phyloP scores from a whole-genome alignment of 2,329 filamentous ascomycete species.

The Teratosphaeria pseudoeucalypti region DNA sequence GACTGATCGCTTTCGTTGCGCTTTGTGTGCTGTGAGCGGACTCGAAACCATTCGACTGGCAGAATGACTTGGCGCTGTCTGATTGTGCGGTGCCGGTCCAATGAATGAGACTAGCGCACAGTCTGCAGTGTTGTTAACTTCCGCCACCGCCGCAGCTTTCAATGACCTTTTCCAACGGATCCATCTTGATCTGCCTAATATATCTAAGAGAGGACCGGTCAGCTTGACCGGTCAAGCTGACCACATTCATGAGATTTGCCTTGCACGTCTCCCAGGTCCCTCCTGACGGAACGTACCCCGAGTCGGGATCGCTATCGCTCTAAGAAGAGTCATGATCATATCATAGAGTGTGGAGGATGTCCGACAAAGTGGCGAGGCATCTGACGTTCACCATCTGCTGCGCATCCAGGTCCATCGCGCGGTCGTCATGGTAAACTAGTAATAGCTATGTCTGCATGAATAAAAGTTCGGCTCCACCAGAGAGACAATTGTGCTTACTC shows the following conservation, averaged over 20 bases:
- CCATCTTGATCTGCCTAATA: not conserved
- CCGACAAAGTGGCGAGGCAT: not conserved
- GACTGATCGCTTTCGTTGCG: not conserved
- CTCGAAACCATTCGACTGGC: not conserved
- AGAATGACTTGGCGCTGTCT: not conserved
- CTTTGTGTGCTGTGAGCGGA: not conserved
- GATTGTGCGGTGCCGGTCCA: not conserved
- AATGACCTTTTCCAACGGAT: not conserved
- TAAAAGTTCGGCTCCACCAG: not conserved
- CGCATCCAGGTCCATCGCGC: not conserved
- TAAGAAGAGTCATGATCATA: not conserved
- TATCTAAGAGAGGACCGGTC: not conserved
- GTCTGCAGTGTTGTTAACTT: not conserved
- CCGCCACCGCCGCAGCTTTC: not conserved
- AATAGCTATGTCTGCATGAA: not conserved
- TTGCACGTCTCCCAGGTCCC: not conserved
- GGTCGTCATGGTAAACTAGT: not conserved
- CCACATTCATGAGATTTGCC: not conserved
- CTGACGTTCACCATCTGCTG: not conserved
- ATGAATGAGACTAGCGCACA: not conserved
- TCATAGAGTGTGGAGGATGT: not conserved
- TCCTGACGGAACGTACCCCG: not conserved
- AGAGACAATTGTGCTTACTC: not conserved
- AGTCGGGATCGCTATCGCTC: not conserved
- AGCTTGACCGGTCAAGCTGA: not conserved